Evolutionary conservation across 768 basidiomycete genomes (phyloP), one percentile per base, ranked within the genome.

Genomic region (Macrolepiota fuliginosa): DNA sequence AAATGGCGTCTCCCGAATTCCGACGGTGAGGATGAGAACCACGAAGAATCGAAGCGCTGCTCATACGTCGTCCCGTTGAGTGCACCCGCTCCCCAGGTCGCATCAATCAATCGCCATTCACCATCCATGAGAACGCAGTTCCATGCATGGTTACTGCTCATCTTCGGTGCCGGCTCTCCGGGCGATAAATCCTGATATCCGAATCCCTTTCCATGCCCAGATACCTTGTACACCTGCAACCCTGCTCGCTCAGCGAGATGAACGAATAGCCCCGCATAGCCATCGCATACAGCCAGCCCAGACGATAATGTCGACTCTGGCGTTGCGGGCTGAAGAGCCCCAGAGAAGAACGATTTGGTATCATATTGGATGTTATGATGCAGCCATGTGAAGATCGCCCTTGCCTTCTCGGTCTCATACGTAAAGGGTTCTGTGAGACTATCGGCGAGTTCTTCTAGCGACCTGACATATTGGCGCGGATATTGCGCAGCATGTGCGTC

Each of bases 41-140:
- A 81, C 22, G 69, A 68, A 7, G 79, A 71, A 29, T 72, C 68
- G 56, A 81, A 78, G 40, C 71, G 69, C 52, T 72, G 68, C 24
- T 69, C 66, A 67, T 76, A 81, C 3, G 64, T 60, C 12, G 65
- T 62, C 42, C 75, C 77, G 47, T 71, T 69, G 45, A 81, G 66
- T 29, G 70, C 72, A n/a, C 81, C 81, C 25, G 80, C 76, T 17
- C 80, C 81, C 80, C 81, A 83, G 65, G 80, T 81, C 10, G 76
- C 63, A 65, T 83, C 81, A 37, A 83, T 69, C 32, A 83, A 71
- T 24, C 72, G 73, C 80, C 81, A 83, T 59, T 77, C 73, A 49
- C 73, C 78, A 64, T 79, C 76, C 67, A 79, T 69, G 25, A 73
- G 69, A 11, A 80, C 74, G 66, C 76, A 77, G 61, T 81, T 81